A percentile compares a stretch with the other conserved stretches of the same genome.
phyloP scores from a whole-genome alignment of 441 rosid species.

The Jatropha podagrica region DNA sequence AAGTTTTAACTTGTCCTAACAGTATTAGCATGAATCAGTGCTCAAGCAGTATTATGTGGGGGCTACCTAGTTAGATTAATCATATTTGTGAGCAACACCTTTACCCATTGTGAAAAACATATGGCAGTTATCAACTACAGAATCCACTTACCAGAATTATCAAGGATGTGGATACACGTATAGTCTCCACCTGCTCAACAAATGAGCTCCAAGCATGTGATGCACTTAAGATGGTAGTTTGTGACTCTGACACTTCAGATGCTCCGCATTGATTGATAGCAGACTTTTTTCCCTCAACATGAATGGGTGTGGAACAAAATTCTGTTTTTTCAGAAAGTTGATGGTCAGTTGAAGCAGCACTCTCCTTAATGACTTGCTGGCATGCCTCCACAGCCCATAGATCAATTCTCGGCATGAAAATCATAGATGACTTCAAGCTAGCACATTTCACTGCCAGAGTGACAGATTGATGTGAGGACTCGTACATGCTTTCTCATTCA shows the following conservation, averaged over 20 bases:
- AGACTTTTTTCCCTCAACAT: constrained; percentile 25
- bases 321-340: constrained; percentile 31
- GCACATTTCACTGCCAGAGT: constrained; percentile 83
- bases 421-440: constrained; percentile 54
- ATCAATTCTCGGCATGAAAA: constrained; percentile 95
- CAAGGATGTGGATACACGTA: constrained; percentile 71
- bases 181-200: constrained; percentile 84
- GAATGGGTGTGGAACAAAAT: constrained; percentile 26
- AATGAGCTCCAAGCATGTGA: constrained; percentile 88
- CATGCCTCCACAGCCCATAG: constrained; percentile 81
- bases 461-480: constrained; percentile 31
- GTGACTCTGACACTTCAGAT: constrained; percentile 31
- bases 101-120: constrained; percentile 3
- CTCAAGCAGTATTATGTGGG: background rate
- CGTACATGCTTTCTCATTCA: constrained; percentile 9
- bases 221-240: constrained; percentile 33
- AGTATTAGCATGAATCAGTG: background rate
- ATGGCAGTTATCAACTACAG: background rate
- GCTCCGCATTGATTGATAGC: constrained; percentile 23
- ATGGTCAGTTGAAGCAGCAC: constrained; percentile 24
- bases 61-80: background rate
- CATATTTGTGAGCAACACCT: background rate
- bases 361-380: constrained; percentile 37
- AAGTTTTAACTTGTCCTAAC: background rate
- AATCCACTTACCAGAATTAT: constrained; percentile 71